Evolutionary conservation across 495 filamentous ascomycete species (phyloP), one percentile per base, ranked within the genome.

Genomic region (Polyplosphaeria fusca): DNA sequence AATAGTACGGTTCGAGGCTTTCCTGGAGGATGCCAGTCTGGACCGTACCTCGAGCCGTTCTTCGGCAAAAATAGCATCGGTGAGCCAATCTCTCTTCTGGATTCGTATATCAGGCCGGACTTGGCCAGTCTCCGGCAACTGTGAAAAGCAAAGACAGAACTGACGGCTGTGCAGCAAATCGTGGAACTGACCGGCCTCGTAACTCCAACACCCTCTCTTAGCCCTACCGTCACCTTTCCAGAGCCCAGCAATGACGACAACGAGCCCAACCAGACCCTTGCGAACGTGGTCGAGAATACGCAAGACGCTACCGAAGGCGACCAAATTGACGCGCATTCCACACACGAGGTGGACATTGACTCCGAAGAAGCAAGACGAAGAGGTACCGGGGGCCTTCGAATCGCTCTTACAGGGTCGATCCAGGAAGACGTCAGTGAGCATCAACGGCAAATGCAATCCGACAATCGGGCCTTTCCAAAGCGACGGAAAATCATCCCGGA

Each of bases 401-500:
- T 45, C 16, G 2, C 42, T 22, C 42, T 20, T 13, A 14, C 42
- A 20, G 14, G 22, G 4, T 16, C 42, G 24, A 24, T 45, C 4
- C 42, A 45, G 24, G 42, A 45, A 23, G 42, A 45, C 24, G 16
- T 24, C 3, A 49, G 46, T 20, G 46, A 49, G 14, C 20, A 30
- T 32, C 46, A 49, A 26, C 46, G 46, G 4, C 25, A 27, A 19
- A 49, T 49, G 30, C 19, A 27, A 4, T 30, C 16, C 24, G 46
- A 49, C 25, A 49, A 16, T 32, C 12, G 46, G 23, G 32, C 18
- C 30, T 49, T 49, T 20, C 46, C 46, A 5, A 49, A 49, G 23
- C 2, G 46, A 43, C 18, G 49, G 43, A 58, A 61, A 35, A 38
- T 52, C 5, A 24, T 41, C 35, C 28, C 52, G 3, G 57, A 62